Base-by-base conservation (phyloP, 208 protist genomes). In the Acanthamoeba castellanii region DNA sequence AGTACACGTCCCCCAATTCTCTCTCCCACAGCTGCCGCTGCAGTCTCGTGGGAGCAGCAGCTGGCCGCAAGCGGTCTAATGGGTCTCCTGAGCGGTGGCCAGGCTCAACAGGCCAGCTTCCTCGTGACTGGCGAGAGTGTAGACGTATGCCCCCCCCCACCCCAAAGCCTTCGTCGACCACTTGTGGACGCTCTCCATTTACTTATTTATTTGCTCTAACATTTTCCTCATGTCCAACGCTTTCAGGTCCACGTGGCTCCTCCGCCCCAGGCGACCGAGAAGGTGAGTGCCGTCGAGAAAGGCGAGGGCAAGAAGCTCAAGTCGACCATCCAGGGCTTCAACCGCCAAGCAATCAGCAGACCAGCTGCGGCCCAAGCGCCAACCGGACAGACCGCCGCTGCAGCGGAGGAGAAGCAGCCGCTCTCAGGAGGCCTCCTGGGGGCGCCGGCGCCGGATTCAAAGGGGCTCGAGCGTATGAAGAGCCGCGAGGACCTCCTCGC, bases 251-350 rank as follows among this genome's bases (percentile, higher is more conserved):
- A 22, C 9, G 68, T 74, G 68, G 68, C 18, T 18, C 61, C 25
- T 30, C 61, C 61, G 9, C 9, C 68, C 13, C 68, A 11, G 32
- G 6, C 0, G 1, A 74, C 68, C 7, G 68, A 74, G 30, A 74
- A 42, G 76, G 42, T 52, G 9, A 47, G 45, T 27, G 76, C 76
- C 7, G 34, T 32, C 6, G 32, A 18, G 20, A 72, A 92, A 30
- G 57, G 55, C 85, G 45, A 42, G 3, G 25, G n/a, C 81, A 89
- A 93, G 64, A 93, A 81, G 70, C 59, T 93, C 45, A 42, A 93
- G 64, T 81, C 89, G 30, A 45, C 42, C 37, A 93, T 93, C 30
- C 89, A 93, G 42, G 89, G 89, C 57, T 93, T 93, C 32, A 47
- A 93, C 68, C 68, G 68, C 1, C 30, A 22, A n/a, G 25, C 32